A percentile compares a stretch with the other conserved stretches of the same genome.
These are phyloP conservation scores for Candida namnaoensis DNA, from an alignment of 805 yeast species.

Conservation along the genomic window DNA sequence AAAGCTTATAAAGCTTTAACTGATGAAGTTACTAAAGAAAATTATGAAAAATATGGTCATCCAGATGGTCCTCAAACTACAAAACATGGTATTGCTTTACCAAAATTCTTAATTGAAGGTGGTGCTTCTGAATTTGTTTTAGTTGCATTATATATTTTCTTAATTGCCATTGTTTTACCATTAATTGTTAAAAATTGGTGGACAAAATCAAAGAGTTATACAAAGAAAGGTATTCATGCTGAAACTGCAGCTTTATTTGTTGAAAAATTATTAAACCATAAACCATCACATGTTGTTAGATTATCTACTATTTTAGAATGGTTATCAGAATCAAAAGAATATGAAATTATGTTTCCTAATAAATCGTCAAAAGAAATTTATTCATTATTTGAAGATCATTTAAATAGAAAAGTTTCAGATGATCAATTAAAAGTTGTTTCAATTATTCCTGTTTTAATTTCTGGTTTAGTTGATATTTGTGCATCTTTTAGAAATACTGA, in stretches of 20 bases:
- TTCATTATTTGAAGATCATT: constrained; percentile 44
- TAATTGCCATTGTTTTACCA: constrained; percentile 78
- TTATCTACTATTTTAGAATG: constrained; percentile 48
- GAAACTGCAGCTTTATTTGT: constrained; percentile 77
- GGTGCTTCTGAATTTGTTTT: constrained; percentile 59
- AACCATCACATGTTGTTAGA: constrained; percentile 57
- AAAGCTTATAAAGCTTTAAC: constrained; percentile 94
- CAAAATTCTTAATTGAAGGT: constrained; percentile 83
- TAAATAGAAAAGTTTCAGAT: constrained; percentile 37
- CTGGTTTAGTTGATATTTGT: constrained; percentile 75
- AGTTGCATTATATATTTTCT: constrained; percentile 50
- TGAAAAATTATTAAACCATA: constrained; percentile 62
- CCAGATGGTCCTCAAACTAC: constrained; percentile 96
- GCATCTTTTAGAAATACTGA: constrained; percentile 69
- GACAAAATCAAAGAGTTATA: constrained; percentile 70
- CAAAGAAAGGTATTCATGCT: constrained; percentile 75
- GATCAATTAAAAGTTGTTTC: constrained; percentile 49
- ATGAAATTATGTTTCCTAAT: constrained; percentile 31
- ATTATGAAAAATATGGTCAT: constrained; percentile 83
- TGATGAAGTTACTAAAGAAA: constrained; percentile 77
- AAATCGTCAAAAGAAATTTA: constrained; percentile 38
- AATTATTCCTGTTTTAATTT: constrained; percentile 54
- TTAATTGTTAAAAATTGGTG: constrained; percentile 83
- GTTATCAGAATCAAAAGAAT: constrained; percentile 63
- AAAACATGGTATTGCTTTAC: constrained; percentile 91